Conservation (phyloP, 2,329 filamentous ascomycete species). For the Alternaria solani region DNA sequence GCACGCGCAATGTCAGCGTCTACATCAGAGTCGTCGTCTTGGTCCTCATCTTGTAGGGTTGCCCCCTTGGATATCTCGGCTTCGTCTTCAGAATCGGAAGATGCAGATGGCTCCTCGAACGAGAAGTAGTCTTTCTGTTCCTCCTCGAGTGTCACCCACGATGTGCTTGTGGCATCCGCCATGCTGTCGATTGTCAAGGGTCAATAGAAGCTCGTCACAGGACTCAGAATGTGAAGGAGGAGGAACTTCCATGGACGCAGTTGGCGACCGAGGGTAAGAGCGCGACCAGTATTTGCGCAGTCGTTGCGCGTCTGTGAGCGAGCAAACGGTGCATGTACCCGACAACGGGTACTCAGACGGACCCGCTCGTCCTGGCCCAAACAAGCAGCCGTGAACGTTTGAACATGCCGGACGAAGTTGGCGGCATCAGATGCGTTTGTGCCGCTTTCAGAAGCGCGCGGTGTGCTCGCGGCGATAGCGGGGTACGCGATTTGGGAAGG, state of each 20-base stretch:
- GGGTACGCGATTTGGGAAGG: constrained; percentile 26
- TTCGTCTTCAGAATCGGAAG: constrained; percentile 14
- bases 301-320: constrained; percentile 5
- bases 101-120: constrained; percentile 14
- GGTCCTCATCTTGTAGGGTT: constrained; percentile 13
- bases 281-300: constrained; percentile 19
- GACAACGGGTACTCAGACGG: constrained; percentile 3
- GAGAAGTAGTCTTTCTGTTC: constrained; percentile 29
- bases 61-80: neutral
- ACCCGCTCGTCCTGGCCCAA: neutral
- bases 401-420: neutral
- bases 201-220: neutral
- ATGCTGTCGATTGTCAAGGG: neutral
- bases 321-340: constrained; percentile 29
- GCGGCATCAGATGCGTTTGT: neutral
- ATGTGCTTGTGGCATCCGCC: constrained; percentile 18
- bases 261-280: constrained; percentile 13
- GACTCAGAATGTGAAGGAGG: neutral
- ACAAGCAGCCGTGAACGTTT: neutral
- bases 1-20: constrained; percentile 33
- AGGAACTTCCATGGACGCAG: neutral
- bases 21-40: constrained; percentile 34
- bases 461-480: constrained; percentile 19
- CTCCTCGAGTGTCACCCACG: constrained; percentile 28
- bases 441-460: constrained; percentile 2